A percentile compares a stretch with the other conserved stretches of the same genome.
Conservation (phyloP, 169 alveolate genomes). For the Theileria orientalis region DNA sequence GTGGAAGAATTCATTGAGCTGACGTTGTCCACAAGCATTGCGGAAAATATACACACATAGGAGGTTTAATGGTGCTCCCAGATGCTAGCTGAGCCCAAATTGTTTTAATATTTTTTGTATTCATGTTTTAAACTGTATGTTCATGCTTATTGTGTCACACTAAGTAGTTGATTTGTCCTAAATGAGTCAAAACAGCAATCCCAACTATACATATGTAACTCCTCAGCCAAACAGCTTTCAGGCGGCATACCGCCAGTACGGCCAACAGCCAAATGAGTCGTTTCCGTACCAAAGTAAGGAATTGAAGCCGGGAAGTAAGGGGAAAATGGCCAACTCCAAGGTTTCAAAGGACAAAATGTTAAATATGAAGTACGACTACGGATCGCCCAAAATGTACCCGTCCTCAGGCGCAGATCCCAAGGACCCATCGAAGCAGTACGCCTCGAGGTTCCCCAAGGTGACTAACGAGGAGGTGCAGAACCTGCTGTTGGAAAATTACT, state of each 20-base stretch:
- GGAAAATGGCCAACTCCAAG: neutral
- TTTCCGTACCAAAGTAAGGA: neutral
- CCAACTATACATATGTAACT: neutral
- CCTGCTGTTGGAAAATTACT: slow-evolving; percentile 15
- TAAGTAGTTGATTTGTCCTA: neutral
- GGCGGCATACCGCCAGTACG: neutral
- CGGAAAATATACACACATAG: neutral
- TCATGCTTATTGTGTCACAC: neutral
- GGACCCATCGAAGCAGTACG: neutral
- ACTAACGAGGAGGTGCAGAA: slow-evolving; percentile 8
- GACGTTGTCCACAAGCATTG: slow-evolving; percentile 5
- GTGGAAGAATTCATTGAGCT: slow-evolving; percentile 19
- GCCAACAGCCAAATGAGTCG: neutral
- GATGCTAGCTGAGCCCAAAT: neutral
- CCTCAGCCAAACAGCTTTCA: neutral
- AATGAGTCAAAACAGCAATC: slow-evolving; percentile 12
- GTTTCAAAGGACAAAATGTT: slow-evolving; percentile 10
- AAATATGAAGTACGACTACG: slow-evolving; percentile 15
- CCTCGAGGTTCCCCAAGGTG: neutral
- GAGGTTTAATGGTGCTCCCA: neutral
- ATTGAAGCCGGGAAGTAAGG: neutral
- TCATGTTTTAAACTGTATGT: slow-evolving; percentile 3
- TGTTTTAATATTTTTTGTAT: neutral
- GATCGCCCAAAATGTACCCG: neutral
- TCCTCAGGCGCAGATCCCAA: neutral